Percentiles rank a stretch among this genome's conserved stretches.
These are phyloP conservation scores for Didymella lethalis DNA, from an alignment of 2,329 filamentous ascomycete species.

Conservation along the genomic window DNA sequence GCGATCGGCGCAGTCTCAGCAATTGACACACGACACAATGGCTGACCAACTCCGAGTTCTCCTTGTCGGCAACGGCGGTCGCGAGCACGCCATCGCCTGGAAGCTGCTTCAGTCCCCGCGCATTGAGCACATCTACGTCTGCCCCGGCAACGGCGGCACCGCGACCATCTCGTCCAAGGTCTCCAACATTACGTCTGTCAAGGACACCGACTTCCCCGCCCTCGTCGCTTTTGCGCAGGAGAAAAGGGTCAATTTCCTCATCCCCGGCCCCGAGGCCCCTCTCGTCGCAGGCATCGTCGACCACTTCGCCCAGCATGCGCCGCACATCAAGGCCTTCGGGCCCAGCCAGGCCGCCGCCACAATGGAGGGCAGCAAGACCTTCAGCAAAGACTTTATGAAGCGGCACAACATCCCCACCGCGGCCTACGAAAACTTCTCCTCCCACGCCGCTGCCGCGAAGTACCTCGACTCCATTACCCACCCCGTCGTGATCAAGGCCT, in stretches of 20 bases:
- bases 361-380: constrained; percentile 97
- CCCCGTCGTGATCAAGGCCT: constrained; percentile 83
- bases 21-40: constrained; percentile 30
- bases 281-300: constrained; percentile 89
- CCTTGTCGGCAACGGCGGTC: constrained; percentile 90
- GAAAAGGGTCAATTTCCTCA: constrained; percentile 79
- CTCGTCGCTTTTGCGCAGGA: constrained; percentile 78
- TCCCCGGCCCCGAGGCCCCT: constrained; percentile 92
- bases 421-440: constrained; percentile 85
- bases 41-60: constrained; percentile 62
- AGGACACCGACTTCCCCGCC: constrained; percentile 77
- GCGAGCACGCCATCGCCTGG: constrained; percentile 95
- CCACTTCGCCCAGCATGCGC: constrained; percentile 71
- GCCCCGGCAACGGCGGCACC: constrained; percentile 83
- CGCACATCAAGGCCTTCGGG: constrained; percentile 79
- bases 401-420: constrained; percentile 89
- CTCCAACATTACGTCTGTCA: constrained; percentile 73
- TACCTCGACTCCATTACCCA: constrained; percentile 66
- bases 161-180: constrained; percentile 62
- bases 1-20: constrained; percentile 14
- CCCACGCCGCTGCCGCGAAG: constrained; percentile 73
- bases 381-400: constrained; percentile 98
- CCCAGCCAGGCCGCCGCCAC: constrained; percentile 83
- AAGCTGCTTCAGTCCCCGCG: constrained; percentile 83
- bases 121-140: constrained; percentile 75